A percentile compares a stretch with the other conserved stretches of the same genome.
Evolutionary conservation across 176 grass and related monocot genomes (phyloP).

Genomic region (Microstegium vimineum): DNA sequence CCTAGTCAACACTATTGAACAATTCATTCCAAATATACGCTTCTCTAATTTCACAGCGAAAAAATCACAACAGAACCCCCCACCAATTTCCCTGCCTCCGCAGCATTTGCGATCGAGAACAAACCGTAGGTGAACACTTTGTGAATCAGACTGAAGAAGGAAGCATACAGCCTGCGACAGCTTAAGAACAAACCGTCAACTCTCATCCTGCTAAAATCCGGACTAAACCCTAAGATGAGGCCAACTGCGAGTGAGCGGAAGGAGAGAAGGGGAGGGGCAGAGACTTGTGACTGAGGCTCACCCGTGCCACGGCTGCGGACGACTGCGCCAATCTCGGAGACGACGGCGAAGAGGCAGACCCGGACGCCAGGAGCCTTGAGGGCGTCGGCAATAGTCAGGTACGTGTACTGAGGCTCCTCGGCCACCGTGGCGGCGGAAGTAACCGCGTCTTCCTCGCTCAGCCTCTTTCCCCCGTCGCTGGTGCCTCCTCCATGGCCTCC

Average conservation of each 20-base stretch:
- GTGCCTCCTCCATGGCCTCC: conserved; percentile 10
- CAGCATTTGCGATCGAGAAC: background rate
- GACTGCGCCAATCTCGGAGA: conserved; percentile 38
- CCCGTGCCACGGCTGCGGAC: conserved; percentile 49
- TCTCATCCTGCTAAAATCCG: background rate
- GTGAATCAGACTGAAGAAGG: background rate
- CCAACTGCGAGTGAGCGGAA: background rate
- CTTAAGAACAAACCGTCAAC: background rate
- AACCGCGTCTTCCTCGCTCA: conserved; percentile 7
- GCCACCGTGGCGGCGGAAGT: background rate
- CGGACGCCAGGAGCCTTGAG: conserved; percentile 19
- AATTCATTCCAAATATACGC: background rate
- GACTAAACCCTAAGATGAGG: background rate
- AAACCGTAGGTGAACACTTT: background rate
- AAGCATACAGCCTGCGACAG: background rate
- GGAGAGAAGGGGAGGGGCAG: background rate
- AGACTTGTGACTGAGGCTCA: background rate
- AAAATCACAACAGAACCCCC: background rate
- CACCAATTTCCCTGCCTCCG: background rate
- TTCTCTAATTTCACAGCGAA: background rate
- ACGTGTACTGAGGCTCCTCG: conserved; percentile 11
- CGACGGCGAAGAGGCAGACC: conserved; percentile 37
- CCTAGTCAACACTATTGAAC: background rate
- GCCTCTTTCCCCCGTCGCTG: conserved; percentile 1
- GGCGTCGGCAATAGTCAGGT: conserved; percentile 46